Evolutionary conservation across 768 basidiomycete species (phyloP).

Genomic region (Suillus subaureus): DNA sequence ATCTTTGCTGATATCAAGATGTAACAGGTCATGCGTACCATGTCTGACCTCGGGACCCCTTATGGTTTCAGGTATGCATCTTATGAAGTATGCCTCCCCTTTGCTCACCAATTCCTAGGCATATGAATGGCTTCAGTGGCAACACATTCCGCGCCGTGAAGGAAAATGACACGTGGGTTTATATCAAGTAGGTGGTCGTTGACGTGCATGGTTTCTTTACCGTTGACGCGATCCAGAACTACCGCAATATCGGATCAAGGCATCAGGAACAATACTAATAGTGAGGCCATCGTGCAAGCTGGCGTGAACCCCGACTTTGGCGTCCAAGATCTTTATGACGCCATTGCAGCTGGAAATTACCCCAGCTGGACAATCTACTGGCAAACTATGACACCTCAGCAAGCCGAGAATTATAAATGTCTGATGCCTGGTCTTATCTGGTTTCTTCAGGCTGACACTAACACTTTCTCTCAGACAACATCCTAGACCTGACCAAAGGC

Average conservation of each 20-base stretch:
- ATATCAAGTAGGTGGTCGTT: slow-evolving; percentile 48
- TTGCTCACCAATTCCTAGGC: slow-evolving; percentile 20
- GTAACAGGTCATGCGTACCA: slow-evolving; percentile 45
- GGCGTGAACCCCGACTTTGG: slow-evolving; percentile 55
- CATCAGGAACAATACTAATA: slow-evolving; percentile 41
- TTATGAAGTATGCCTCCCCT: background rate
- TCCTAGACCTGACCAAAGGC: slow-evolving; percentile 53
- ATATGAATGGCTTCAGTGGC: slow-evolving; percentile 53
- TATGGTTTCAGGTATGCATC: slow-evolving; percentile 38
- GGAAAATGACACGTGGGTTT: slow-evolving; percentile 49
- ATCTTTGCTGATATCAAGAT: background rate
- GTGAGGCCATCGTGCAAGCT: slow-evolving; percentile 37
- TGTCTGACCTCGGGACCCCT: slow-evolving; percentile 62
- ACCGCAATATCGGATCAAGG: slow-evolving; percentile 35
- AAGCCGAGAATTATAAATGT: slow-evolving; percentile 51
- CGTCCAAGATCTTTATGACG: slow-evolving; percentile 54
- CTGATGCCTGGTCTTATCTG: slow-evolving; percentile 9
- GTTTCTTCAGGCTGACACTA: slow-evolving; percentile 1
- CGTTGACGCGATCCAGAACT: slow-evolving; percentile 20
- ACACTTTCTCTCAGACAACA: slow-evolving; percentile 40
- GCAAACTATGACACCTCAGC: slow-evolving; percentile 52
- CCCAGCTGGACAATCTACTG: slow-evolving; percentile 62
- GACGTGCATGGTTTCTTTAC: background rate
- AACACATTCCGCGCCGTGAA: slow-evolving; percentile 51
- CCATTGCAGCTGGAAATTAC: slow-evolving; percentile 53